Base-by-base conservation (phyloP, 768 basidiomycete genomes). In the Lyophyllum atratum region DNA sequence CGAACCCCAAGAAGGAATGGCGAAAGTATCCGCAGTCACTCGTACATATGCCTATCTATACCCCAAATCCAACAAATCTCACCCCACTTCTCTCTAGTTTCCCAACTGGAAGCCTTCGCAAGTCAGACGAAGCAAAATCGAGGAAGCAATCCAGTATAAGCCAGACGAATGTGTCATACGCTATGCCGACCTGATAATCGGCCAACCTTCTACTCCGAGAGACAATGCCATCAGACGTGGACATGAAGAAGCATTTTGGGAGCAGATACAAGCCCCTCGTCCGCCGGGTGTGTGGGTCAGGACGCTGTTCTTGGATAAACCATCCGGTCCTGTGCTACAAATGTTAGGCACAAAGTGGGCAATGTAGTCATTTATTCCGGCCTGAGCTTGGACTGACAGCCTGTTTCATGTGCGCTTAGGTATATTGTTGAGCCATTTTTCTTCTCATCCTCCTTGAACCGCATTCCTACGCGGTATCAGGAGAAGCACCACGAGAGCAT, bases 401-500 rank as follows among this genome's bases (percentile, higher is more conserved):
- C 19, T 33, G 9, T 39, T 25, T n/a, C n/a, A n/a, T 24, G 73
- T 50, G 70, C 78, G 25, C 76, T 22, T 25, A 81, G 84, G 64
- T 84, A 80, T 61, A 74, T 77, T 37, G 78, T 87, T 46, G 86
- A 87, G 59, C 86, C 86, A 0, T 87, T 86, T 66, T 87, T 84
- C 69, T 87, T 82, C 61, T 85, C 85, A 0, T 86, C 85, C 0
- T 83, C 84, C 11, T 60, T 85, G 2, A 85, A 83, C 59, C 85
- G 85, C 84, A 88, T 87, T 58, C 86, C 86, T 2, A 83, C 84
- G 0, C 79, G 85, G 52, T 88, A 82, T 52, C 80, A 85, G 58
- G 85, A 86, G 60, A 79, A 75, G 50, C 54, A 77, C 0, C 37
- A 59, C 3, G 63, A 64, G 15, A 68, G 70, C 6, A 29, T 70